Evolutionary conservation across 2,329 filamentous ascomycete genomes (phyloP).

Genomic region (Fusarium xyrophilum): DNA sequence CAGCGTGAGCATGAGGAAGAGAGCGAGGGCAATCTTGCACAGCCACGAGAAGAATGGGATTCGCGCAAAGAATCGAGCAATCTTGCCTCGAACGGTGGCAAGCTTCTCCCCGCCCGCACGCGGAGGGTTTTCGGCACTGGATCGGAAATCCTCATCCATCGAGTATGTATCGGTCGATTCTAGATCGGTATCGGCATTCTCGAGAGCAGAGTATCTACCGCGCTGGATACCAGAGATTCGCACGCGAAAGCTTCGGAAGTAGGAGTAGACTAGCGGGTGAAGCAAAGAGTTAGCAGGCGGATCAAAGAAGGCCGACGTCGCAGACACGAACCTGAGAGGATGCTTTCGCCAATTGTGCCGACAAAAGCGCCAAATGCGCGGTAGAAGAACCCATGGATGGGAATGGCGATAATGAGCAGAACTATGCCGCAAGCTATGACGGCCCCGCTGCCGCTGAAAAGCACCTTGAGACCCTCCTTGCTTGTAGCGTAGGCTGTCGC

Average conservation of each 20-base stretch:
- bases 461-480: slow-evolving; percentile 44
- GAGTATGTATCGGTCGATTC: slow-evolving; percentile 35
- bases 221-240: slow-evolving; percentile 28
- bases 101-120: slow-evolving; percentile 24
- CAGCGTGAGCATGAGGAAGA: slow-evolving; percentile 35
- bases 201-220: slow-evolving; percentile 29
- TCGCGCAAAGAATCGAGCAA: slow-evolving; percentile 12
- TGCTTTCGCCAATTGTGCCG: slow-evolving; percentile 24
- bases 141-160: slow-evolving; percentile 26
- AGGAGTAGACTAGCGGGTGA: slow-evolving; percentile 18
- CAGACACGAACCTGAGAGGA: slow-evolving; percentile 21
- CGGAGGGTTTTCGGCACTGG: slow-evolving; percentile 14
- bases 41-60: slow-evolving; percentile 27
- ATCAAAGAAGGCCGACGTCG: neutral
- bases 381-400: slow-evolving; percentile 37
- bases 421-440: slow-evolving; percentile 35
- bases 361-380: slow-evolving; percentile 34
- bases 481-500: slow-evolving; percentile 41
- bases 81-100: neutral
- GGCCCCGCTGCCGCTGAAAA: slow-evolving; percentile 42
- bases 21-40: slow-evolving; percentile 21
- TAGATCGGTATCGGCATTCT: slow-evolving; percentile 20
- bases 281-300: slow-evolving; percentile 1
- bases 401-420: slow-evolving; percentile 37
- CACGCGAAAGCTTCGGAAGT: slow-evolving; percentile 25